A percentile compares a stretch with the other conserved stretches of the same genome.
phyloP scores from a whole-genome alignment of 306 rosid genomes.

The Glycine tomentella region DNA sequence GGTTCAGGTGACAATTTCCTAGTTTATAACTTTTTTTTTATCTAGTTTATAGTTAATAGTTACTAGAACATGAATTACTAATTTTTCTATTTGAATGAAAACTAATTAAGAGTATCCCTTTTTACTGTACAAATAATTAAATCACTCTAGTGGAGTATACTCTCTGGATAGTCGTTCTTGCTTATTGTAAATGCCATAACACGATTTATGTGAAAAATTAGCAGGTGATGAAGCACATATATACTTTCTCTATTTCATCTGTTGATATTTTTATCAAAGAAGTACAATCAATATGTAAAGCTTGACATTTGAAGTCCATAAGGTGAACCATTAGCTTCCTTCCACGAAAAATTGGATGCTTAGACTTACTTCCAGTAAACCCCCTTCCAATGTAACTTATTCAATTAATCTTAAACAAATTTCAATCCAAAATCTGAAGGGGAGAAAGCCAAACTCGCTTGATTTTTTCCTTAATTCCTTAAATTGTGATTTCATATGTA shows the following conservation, averaged over 20 bases:
- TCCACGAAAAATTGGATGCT: not conserved
- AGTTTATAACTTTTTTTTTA: no score
- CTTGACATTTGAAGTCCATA: not conserved
- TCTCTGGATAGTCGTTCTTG: no score
- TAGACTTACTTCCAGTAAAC: not conserved
- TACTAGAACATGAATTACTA: no score
- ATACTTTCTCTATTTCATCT: not conserved
- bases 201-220: no score
- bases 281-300: not conserved
- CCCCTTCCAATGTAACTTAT: conserved; percentile 12
- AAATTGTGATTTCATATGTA: conserved; percentile 12
- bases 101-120: no score
- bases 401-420: not conserved
- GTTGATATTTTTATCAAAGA: not conserved
- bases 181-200: no score
- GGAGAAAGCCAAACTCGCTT: not conserved
- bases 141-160: no score
- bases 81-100: no score
- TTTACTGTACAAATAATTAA: no score
- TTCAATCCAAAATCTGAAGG: conserved; percentile 17
- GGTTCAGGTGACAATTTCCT: no score
- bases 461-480: conserved; percentile 28
- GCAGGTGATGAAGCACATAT: no score
- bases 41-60: no score
- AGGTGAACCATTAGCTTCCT: not conserved